A percentile compares a stretch with the other conserved stretches of the same genome.
Conservation (phyloP, 2,329 filamentous ascomycete genomes). For the Hypoxylon sp. region DNA sequence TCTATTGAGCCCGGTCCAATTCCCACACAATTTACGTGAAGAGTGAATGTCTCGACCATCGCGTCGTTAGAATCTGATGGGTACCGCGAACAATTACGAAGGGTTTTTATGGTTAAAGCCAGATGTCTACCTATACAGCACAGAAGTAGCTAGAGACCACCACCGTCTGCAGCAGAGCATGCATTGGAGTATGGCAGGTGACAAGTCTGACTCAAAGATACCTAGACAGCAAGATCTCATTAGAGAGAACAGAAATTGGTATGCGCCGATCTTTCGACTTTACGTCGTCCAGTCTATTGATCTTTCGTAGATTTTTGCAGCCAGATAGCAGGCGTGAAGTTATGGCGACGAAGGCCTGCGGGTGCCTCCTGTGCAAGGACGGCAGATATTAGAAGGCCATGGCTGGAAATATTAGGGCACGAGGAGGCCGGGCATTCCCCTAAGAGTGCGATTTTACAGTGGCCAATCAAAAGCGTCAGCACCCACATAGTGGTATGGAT, state of each 20-base stretch:
- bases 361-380: not conserved
- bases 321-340: not conserved
- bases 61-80: slow-evolving; percentile 4
- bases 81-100: slow-evolving; percentile 10
- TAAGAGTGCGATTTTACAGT: not conserved
- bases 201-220: slow-evolving; percentile 13
- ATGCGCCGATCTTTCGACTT: not conserved
- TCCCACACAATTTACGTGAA: not conserved
- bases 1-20: not conserved
- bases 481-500: not conserved
- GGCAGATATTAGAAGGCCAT: too few species aligned
- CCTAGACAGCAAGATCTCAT: slow-evolving; percentile 13
- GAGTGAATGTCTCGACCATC: slow-evolving; percentile 16
- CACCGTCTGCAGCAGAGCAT: slow-evolving; percentile 28
- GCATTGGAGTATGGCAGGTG: slow-evolving; percentile 2
- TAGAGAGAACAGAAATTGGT: slow-evolving; percentile 14
- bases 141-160: slow-evolving; percentile 15
- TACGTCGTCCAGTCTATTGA: not conserved
- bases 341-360: not conserved
- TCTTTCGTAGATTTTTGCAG: not conserved
- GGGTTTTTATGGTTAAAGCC: not conserved
- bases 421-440: not conserved
- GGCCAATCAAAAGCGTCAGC: not conserved
- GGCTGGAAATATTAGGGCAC: not conserved
- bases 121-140: slow-evolving; percentile 28